Evolutionary conservation across 768 basidiomycete genomes (phyloP), one percentile per base, ranked within the genome.

Genomic region (Russula brevipes): DNA sequence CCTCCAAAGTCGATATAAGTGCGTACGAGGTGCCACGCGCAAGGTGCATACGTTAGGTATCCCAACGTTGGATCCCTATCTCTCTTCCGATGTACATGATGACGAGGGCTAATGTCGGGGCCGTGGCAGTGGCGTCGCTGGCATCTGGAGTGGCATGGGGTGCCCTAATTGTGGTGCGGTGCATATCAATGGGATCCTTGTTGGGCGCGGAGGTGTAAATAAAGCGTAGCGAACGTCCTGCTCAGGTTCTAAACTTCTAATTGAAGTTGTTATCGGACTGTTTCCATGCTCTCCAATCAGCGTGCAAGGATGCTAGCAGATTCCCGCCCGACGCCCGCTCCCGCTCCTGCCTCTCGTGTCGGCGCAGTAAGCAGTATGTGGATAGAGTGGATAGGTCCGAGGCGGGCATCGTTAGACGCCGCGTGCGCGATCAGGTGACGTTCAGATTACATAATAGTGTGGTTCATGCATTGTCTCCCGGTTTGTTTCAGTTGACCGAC

Each of bases 101-200:
- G 36, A 36, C 6, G 1, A 2, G 51, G 36, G 51, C 64, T 65
- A 51, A 65, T 14, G 33, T n/a, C 4, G 41, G 47, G 12, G 53
- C 31, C 12, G 52, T 47, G 61, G 41, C 45, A 75, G 74, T 75
- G 75, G 74, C 72, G 73, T 47, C 74, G 72, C 57, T 65, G 59
- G 51, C 66, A 12, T 65, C 64, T n/a, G 54, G 52, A n/a, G 60
- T 70, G 24, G 45, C 67, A 11, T 73, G 69, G 67, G 67, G 67
- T 55, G 53, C 71, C 5, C 68, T 16, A 72, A 70, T 50, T 74
- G 74, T 45, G 72, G 73, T 8, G 61, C 69, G 45, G 69, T 73
- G 2, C 69, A 66, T 49, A 47, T 56, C 17, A 69, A 74, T 44
- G 55, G 54, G 36, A 24, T 24, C 24, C 24, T 24, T 24, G 24